A percentile compares a stretch with the other conserved stretches of the same genome.
These are phyloP conservation scores for Nelumbo lutea DNA, from an alignment of 164 flowering plant species.

Conservation along the genomic window DNA sequence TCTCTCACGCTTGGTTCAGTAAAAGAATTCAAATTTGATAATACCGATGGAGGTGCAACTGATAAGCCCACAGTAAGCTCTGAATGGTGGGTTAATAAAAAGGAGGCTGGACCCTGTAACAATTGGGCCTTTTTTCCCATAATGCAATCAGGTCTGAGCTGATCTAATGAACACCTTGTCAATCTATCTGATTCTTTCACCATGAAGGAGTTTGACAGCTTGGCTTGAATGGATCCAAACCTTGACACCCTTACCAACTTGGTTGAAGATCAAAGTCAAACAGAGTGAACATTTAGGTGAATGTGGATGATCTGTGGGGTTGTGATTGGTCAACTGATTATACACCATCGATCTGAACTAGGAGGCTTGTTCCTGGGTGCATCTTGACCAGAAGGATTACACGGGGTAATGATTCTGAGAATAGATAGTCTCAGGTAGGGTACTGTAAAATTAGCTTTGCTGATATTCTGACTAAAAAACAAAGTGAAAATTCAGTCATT, in stretches of 20 bases:
- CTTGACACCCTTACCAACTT: neutral
- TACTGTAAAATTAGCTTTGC: neutral
- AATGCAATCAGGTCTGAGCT: slow-evolving; percentile 75
- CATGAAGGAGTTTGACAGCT: neutral
- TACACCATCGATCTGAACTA: neutral
- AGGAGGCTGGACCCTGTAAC: slow-evolving; percentile 36
- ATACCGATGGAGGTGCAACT: slow-evolving; percentile 39
- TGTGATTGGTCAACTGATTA: too few species aligned
- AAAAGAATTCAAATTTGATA: slow-evolving; percentile 86
- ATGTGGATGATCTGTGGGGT: too few species aligned
- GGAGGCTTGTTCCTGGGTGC: neutral
- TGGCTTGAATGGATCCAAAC: neutral
- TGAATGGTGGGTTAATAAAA: slow-evolving; percentile 77
- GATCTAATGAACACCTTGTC: slow-evolving; percentile 9
- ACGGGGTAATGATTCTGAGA: neutral
- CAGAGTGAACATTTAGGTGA: too few species aligned
- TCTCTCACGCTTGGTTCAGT: slow-evolving; percentile 50
- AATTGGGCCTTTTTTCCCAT: slow-evolving; percentile 79
- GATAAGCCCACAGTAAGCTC: slow-evolving; percentile 36
- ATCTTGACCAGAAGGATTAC: neutral
- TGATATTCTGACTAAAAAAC: neutral
- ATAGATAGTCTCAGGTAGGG: neutral
- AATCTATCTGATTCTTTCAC: neutral
- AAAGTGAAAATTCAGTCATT: neutral
- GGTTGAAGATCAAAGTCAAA: neutral